These are phyloP conservation scores for Lizanozyma gosingica DNA, from an alignment of 1,139 yeast species.

Conservation along the genomic window DNA sequence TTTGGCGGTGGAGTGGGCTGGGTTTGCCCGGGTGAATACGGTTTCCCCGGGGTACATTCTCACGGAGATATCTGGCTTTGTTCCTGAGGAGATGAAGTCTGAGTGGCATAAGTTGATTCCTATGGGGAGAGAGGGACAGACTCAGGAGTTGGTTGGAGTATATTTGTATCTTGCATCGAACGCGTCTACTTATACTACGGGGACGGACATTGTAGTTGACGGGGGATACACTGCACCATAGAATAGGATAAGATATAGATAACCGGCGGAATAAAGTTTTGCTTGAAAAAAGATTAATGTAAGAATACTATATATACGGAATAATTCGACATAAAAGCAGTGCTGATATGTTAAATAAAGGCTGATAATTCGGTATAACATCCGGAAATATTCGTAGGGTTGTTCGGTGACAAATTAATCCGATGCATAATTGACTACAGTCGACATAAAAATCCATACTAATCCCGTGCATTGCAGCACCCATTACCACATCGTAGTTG, in stretches of 20 bases:
- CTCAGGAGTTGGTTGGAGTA: constrained; percentile 36
- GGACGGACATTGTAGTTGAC: constrained; percentile 74
- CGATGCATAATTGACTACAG: too few relatives aligned
- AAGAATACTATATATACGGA: too few relatives aligned
- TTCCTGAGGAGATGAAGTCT: constrained; percentile 24
- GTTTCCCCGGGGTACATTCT: constrained; percentile 50
- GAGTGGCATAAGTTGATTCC: constrained; percentile 31
- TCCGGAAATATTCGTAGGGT: too few relatives aligned
- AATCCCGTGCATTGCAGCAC: too few relatives aligned
- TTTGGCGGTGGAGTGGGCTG: constrained; percentile 46
- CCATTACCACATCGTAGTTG: too few relatives aligned
- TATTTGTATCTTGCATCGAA: constrained; percentile 33
- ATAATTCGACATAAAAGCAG: too few relatives aligned
- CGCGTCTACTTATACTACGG: constrained; percentile 68
- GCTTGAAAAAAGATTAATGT: too few relatives aligned
- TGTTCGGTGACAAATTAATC: too few relatives aligned
- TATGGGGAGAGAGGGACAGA: constrained; percentile 32
- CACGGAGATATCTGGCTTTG: constrained; percentile 45
- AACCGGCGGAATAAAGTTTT: background rate
- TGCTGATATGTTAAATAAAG: too few relatives aligned
- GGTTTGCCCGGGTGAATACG: constrained; percentile 46
- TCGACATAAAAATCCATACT: too few relatives aligned
- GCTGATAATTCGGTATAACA: too few relatives aligned
- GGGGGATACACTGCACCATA: constrained; percentile 63
- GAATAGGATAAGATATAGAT: background rate